Evolutionary conservation across 306 rosid genomes (phyloP).

Genomic region (Fragaria ananassa): DNA sequence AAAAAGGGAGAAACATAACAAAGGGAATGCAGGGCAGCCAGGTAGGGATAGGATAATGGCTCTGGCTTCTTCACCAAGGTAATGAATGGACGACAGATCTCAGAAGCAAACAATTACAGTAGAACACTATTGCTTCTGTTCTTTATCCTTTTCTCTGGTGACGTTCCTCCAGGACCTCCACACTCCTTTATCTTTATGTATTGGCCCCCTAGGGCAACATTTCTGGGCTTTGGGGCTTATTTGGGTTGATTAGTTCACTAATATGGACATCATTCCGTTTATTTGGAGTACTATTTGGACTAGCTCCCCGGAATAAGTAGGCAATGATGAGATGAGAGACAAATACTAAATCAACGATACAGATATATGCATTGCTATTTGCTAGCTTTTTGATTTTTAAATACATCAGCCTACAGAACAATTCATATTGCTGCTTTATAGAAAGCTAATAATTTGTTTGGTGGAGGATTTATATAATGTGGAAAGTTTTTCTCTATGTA

Average conservation of each 20-base stretch:
- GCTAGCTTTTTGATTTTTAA: background rate
- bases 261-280: no score
- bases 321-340: constrained; percentile 1
- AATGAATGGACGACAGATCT: background rate
- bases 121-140: background rate
- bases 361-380: background rate
- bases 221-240: background rate
- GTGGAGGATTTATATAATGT: constrained; percentile 9
- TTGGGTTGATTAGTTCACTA: background rate
- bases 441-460: background rate
- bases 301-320: background rate
- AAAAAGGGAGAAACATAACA: background rate
- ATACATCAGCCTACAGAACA: background rate
- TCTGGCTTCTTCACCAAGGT: constrained; percentile 1
- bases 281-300: background rate
- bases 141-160: background rate
- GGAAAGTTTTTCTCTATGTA: background rate
- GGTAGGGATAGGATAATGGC: background rate
- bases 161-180: background rate
- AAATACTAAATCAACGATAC: background rate
- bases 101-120: background rate
- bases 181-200: background rate
- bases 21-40: background rate
- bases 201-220: background rate
- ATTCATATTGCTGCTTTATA: background rate